These are phyloP conservation scores for Coprinellus aureogranulatus DNA, from an alignment of 768 basidiomycete genomes.

Conservation along the genomic window DNA sequence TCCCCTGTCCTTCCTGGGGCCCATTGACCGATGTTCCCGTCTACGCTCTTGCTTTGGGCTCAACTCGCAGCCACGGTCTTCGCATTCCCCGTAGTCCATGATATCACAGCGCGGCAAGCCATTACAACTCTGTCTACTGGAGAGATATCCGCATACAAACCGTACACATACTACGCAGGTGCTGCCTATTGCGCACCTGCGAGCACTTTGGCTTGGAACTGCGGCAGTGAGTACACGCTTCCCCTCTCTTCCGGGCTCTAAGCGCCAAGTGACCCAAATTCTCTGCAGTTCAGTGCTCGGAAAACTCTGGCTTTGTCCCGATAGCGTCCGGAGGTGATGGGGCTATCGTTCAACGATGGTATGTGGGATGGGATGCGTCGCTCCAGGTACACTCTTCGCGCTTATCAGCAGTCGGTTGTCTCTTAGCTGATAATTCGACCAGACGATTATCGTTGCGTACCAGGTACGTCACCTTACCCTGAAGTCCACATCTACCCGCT, in stretches of 20 bases:
- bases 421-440: background rate
- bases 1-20: too few species aligned
- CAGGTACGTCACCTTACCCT: conserved; percentile 9
- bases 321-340: conserved; percentile 52
- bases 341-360: conserved; percentile 41
- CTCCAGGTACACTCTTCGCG: conserved; percentile 19
- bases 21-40: background rate
- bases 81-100: conserved; percentile 19
- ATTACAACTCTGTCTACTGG: conserved; percentile 36
- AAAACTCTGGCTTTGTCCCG: conserved; percentile 35
- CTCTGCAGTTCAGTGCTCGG: background rate
- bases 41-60: background rate
- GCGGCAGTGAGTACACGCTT: conserved; percentile 22
- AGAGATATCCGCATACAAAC: conserved; percentile 40
- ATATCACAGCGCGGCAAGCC: conserved; percentile 15
- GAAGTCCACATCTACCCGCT: too few species aligned
- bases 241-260: too few species aligned
- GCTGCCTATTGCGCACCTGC: conserved; percentile 46
- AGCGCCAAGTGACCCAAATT: background rate
- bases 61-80: background rate
- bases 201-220: conserved; percentile 47
- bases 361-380: conserved; percentile 39
- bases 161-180: conserved; percentile 48
- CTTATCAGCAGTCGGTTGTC: background rate
- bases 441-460: conserved; percentile 37